These are phyloP conservation scores for Gossypium schwendimanii DNA, from an alignment of 441 rosid species.

Conservation along the genomic window DNA sequence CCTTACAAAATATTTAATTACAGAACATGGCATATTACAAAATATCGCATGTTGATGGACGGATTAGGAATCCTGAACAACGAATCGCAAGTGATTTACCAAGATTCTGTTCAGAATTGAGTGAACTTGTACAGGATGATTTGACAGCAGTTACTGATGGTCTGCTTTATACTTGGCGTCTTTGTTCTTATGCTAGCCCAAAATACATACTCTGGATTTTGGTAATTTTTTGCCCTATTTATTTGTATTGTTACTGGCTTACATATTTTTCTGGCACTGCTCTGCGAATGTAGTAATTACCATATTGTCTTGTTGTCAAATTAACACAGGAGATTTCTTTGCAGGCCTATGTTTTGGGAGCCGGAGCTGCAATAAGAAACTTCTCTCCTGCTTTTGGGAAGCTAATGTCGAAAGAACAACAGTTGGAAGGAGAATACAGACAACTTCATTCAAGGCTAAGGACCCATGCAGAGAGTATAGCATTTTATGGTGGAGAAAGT, in stretches of 20 bases:
- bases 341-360: slow-evolving; percentile 92
- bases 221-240: slow-evolving; percentile 44
- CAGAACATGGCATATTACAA: slow-evolving; percentile 99
- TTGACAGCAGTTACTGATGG: slow-evolving; percentile 87
- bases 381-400: slow-evolving; percentile 97
- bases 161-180: slow-evolving; percentile 88
- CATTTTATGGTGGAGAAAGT: slow-evolving; percentile 92
- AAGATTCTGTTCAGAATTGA: slow-evolving; percentile 88
- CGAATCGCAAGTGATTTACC: slow-evolving; percentile 96
- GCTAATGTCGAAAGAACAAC: slow-evolving; percentile 90
- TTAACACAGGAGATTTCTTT: slow-evolving; percentile 23
- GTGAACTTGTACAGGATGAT: slow-evolving; percentile 93
- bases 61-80: slow-evolving; percentile 93
- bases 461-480: slow-evolving; percentile 98
- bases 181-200: slow-evolving; percentile 97
- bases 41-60: slow-evolving; percentile 92
- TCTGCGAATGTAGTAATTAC: background rate
- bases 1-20: slow-evolving; percentile 21
- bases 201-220: slow-evolving; percentile 91
- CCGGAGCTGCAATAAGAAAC: slow-evolving; percentile 80
- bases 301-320: slow-evolving; percentile 10
- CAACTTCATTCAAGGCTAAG: slow-evolving; percentile 96
- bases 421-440: slow-evolving; percentile 96
- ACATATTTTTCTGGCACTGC: background rate
- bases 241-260: background rate